Percentiles rank a stretch among this genome's conserved stretches.
Conservation (phyloP, 202 grass and related monocot species). For the Carex arenaria region DNA sequence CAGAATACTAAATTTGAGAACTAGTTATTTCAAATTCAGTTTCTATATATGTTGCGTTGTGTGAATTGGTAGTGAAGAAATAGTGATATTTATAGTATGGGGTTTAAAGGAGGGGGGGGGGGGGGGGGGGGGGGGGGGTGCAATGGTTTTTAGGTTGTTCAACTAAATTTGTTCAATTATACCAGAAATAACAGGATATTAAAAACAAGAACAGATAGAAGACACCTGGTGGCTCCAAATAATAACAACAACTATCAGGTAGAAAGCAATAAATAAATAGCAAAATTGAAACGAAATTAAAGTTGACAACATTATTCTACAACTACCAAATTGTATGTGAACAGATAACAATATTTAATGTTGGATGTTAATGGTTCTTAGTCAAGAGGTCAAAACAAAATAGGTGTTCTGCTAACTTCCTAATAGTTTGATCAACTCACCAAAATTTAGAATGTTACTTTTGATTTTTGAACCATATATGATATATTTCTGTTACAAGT, state of each 20-base stretch:
- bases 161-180: not conserved
- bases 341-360: not conserved
- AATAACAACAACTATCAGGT: not conserved
- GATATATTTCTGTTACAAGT: not conserved
- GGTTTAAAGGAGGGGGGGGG: not conserved
- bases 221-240: not conserved
- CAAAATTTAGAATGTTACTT: too few relatives aligned
- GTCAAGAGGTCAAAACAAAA: not conserved
- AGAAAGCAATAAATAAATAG: not conserved
- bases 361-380: not conserved
- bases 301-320: too few relatives aligned
- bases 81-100: constrained; percentile 11
- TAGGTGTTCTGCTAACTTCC: not conserved
- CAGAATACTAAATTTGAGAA: not conserved
- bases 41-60: not conserved
- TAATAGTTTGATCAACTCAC: not conserved
- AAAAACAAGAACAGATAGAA: not conserved
- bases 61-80: not conserved
- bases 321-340: too few relatives aligned
- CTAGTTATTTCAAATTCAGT: not conserved
- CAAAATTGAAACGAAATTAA: not conserved
- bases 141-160: not conserved
- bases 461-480: not conserved
- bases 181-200: not conserved
- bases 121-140: not conserved